Evolutionary conservation across 2,329 filamentous ascomycete species (phyloP).

Genomic region (Hymenoscyphus infarciens): DNA sequence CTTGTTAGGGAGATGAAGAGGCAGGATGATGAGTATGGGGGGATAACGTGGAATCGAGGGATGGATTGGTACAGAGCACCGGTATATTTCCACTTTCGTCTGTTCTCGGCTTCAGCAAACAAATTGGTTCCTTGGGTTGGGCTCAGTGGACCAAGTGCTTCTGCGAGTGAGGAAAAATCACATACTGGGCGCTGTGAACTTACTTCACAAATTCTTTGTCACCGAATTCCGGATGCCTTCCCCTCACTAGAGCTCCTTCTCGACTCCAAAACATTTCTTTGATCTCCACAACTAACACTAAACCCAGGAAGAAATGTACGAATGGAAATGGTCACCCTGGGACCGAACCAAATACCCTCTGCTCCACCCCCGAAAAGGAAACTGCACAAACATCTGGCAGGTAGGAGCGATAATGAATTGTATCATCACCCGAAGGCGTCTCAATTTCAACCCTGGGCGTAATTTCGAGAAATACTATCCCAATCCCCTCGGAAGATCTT

Average conservation of each 20-base stretch:
- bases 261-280: background rate
- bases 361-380: slow-evolving; percentile 13
- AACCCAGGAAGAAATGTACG: slow-evolving; percentile 13
- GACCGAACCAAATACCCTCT: slow-evolving; percentile 6
- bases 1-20: background rate
- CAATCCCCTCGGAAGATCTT: background rate
- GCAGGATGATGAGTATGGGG: slow-evolving; percentile 13
- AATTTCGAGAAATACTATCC: background rate
- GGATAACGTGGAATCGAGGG: background rate
- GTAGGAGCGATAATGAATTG: slow-evolving; percentile 17
- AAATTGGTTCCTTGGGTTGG: too few relatives aligned
- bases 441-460: slow-evolving; percentile 10
- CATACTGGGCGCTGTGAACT: too few relatives aligned
- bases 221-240: background rate
- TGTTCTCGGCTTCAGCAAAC: too few relatives aligned
- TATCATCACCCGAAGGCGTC: slow-evolving; percentile 5
- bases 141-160: too few relatives aligned
- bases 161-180: too few relatives aligned
- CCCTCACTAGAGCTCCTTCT: background rate
- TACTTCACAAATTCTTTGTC: background rate
- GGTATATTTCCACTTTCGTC: background rate
- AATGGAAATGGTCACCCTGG: background rate
- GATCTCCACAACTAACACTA: background rate
- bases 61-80: slow-evolving; percentile 8
- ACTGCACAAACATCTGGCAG: slow-evolving; percentile 17